Evolutionary conservation across 768 basidiomycete genomes (phyloP).

Genomic region (Boletus bicolor): DNA sequence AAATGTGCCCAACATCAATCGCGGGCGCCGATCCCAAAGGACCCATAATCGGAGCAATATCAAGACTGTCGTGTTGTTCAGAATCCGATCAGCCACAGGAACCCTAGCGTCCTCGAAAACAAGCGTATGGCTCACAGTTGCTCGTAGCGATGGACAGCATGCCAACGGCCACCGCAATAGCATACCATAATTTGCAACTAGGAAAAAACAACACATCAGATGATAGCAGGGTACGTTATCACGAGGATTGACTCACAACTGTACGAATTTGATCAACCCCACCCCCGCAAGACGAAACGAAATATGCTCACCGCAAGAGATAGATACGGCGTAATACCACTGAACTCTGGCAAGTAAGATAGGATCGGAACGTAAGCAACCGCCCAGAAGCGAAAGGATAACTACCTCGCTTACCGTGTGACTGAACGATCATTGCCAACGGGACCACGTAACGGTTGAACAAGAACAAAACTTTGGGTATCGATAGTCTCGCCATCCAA

Average conservation of each 20-base stretch:
- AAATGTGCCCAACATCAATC: slow-evolving; percentile 30
- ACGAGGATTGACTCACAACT: slow-evolving; percentile 18
- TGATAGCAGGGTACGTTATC: neutral
- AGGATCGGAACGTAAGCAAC: neutral
- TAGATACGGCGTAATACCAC: slow-evolving; percentile 13
- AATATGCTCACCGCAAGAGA: slow-evolving; percentile 15
- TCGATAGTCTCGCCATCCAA: slow-evolving; percentile 28
- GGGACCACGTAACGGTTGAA: slow-evolving; percentile 35
- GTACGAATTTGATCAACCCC: neutral
- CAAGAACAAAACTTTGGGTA: slow-evolving; percentile 33
- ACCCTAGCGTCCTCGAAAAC: neutral
- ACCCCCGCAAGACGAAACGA: neutral
- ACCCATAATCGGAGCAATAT: slow-evolving; percentile 40
- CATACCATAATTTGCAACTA: slow-evolving; percentile 28
- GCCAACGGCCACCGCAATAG: slow-evolving; percentile 27
- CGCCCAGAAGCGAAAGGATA: neutral
- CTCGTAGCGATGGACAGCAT: slow-evolving; percentile 34
- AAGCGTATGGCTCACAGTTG: slow-evolving; percentile 30
- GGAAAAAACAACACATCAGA: neutral
- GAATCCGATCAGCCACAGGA: slow-evolving; percentile 4
- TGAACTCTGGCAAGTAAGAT: slow-evolving; percentile 17
- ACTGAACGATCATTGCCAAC: slow-evolving; percentile 27
- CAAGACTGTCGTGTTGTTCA: slow-evolving; percentile 28
- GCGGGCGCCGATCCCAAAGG: slow-evolving; percentile 30
- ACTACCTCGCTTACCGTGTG: slow-evolving; percentile 25